Conservation (phyloP, 345 rosid genomes). For the Sonneratia caseolaris region DNA sequence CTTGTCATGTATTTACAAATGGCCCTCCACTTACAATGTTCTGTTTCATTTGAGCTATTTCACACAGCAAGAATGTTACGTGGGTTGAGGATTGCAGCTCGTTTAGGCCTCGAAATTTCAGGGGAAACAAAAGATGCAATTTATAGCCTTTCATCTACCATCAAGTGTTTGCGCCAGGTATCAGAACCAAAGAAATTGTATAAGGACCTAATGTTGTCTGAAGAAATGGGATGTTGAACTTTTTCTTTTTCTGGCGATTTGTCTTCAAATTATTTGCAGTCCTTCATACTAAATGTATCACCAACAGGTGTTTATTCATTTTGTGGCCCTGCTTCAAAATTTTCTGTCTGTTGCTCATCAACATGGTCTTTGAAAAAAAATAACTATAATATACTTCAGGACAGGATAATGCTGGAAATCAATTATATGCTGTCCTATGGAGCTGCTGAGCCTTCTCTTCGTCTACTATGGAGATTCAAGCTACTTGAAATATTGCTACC, state of each 20-base stretch:
- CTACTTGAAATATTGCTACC: constrained; percentile 71
- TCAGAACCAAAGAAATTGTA: not conserved
- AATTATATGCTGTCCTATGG: constrained; percentile 93
- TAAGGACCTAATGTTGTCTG: not conserved
- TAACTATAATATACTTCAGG: constrained; percentile 27
- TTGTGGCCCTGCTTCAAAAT: not conserved
- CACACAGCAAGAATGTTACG: constrained; percentile 83
- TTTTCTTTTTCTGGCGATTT: not conserved
- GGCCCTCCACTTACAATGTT: not conserved
- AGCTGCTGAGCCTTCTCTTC: constrained; percentile 70
- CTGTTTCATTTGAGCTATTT: not conserved
- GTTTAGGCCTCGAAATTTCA: constrained; percentile 57
- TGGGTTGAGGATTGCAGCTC: constrained; percentile 86
- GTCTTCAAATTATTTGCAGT: constrained; percentile 3
- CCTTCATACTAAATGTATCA: not conserved
- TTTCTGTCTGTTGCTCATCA: not conserved
- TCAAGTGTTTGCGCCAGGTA: constrained; percentile 60
- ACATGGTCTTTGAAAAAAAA: not conserved
- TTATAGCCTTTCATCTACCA: constrained; percentile 39
- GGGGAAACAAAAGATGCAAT: constrained; percentile 63
- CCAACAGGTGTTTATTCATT: not conserved
- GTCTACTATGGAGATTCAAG: constrained; percentile 65
- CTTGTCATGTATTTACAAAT: not conserved
- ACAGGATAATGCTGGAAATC: constrained; percentile 73
- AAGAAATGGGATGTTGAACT: not conserved